Base-by-base conservation (phyloP, 331 rosid genomes). In the Prunus yedoensis region DNA sequence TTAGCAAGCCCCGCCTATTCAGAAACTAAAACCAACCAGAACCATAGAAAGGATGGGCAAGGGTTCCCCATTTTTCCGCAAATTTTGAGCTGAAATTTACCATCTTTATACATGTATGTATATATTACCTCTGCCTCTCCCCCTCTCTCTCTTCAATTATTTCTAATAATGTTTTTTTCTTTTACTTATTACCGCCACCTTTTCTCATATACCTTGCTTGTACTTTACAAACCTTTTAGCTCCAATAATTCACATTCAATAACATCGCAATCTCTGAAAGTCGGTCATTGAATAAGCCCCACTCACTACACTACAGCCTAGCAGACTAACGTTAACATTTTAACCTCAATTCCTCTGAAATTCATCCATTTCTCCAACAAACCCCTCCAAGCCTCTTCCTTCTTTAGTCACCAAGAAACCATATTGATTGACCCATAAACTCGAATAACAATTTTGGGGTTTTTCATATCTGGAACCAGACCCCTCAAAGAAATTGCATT, bases 261-360 rank as follows among this genome's bases (percentile, higher is more conserved):
- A 38, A 50, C 2, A 30, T 47, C 51, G 41, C 77, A 68, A 75
- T 73, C 78, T 28, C 83, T 8, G 63, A 54, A 79, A 85, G 77
- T 71, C 72, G 53, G 85, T 57, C 81, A 68, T 66, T 77, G 71
- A 85, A 83, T 68, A 46, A 75, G 82, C 75, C 81, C 87, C 88
- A 70, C 87, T 85, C 80, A 63, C 89, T 79, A 68, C 66, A 35
- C 71, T 88, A 83, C 41, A 51, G 67, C 65, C 70, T 59, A 88
- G 62, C 51, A 10, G 28, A 35, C 71, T 51, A 63, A 76, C 32
- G 59, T 51, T 25, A 58, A 18, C 28, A 38, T 18, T 41, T 58
- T 10, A 59, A 74, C 32, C 60, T 47, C 70, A 52, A 76, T 60
- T 74, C 47, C 70, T 68, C 82, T 77, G 58, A 79, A 69, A 75